Evolutionary conservation across 768 basidiomycete genomes (phyloP).

Genomic region (Termitomyces sp.): DNA sequence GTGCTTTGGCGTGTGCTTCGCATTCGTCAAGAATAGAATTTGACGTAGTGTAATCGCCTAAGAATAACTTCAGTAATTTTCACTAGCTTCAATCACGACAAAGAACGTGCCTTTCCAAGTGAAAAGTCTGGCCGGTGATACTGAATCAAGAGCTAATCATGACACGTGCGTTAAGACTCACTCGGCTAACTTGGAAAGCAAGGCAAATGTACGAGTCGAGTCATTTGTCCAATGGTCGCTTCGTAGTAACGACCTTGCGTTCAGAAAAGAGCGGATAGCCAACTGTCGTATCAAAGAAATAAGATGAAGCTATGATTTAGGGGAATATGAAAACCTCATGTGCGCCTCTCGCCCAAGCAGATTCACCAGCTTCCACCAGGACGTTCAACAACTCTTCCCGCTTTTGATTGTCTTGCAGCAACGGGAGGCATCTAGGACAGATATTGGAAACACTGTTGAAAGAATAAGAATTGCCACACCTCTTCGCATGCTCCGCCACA

Average conservation of each 20-base stretch:
- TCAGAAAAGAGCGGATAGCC: conserved; percentile 56
- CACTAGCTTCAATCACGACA: too few relatives aligned
- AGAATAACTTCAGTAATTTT: neutral
- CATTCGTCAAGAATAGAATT: conserved; percentile 52
- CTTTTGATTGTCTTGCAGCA: conserved; percentile 55
- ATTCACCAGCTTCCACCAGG: conserved; percentile 63
- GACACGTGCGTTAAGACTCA: conserved; percentile 25
- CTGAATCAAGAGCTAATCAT: neutral
- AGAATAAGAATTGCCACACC: conserved; percentile 24
- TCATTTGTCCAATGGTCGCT: conserved; percentile 49
- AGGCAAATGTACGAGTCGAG: conserved; percentile 40
- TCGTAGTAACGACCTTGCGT: conserved; percentile 49
- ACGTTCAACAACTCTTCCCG: conserved; percentile 56
- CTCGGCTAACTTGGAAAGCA: conserved; percentile 58
- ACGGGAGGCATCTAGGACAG: conserved; percentile 47
- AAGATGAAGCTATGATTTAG: neutral
- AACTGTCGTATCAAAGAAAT: conserved; percentile 29
- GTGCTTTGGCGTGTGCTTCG: conserved; percentile 35
- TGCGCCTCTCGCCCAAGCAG: conserved; percentile 66
- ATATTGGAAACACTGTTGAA: neutral
- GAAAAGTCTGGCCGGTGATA: conserved; percentile 33
- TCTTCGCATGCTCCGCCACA: conserved; percentile 64
- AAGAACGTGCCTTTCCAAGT: conserved; percentile 58
- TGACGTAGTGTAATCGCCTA: conserved; percentile 51
- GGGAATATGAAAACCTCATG: conserved; percentile 48